Base-by-base conservation (phyloP, 2,329 filamentous ascomycete genomes). In the Apiospora malaysiana region DNA sequence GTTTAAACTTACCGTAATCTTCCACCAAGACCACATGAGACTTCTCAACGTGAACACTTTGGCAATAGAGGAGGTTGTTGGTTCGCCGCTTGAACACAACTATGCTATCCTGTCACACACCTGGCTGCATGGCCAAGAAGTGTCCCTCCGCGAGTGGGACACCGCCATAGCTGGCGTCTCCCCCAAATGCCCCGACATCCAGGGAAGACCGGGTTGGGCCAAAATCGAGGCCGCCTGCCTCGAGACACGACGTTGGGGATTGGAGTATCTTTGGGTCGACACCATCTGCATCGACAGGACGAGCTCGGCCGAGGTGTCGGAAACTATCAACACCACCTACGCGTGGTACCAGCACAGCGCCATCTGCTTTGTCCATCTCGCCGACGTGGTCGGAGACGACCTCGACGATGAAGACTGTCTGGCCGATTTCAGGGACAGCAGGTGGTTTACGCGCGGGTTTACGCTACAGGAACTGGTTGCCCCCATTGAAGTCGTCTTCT, bases 41-140 rank as follows among this genome's bases (percentile, higher is more conserved):
- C 27, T 59, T 37, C 32, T 59, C 51, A 59, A 59, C 51, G 27
- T 59, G 14, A 27, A 59, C 16, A 56, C 51, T 10, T 27, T 59
- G 25, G 25, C 16, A 21, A 59, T 63, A 63, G 56, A 63, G 32
- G 32, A 63, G 56, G 18, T 40, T 63, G 8, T 63, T n/a, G 56
- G 56, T 40, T 63, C 56, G n/a, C 32, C 37, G 2, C 7, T 40
- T n/a, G 56, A 40, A 63, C 56, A 63, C 27, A 32, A 63, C 8
- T 76, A 75, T 63, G 75, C 73, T 23, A 75, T 75, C 27, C 66
- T 76, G 14, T 75, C 75, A 47, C 75, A 76, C 66, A 76, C 73
- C 9, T 76, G 75, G 75, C 65, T 74, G 40, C 68, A 59, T 46
- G 67, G 27, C 51, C 51, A 74, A 12, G 74, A 76, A 40, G 71